Evolutionary conservation across 352 stramenopile genomes (phyloP), one percentile per base, ranked within the genome.

Genomic region (Globisporangium abappressorium): DNA sequence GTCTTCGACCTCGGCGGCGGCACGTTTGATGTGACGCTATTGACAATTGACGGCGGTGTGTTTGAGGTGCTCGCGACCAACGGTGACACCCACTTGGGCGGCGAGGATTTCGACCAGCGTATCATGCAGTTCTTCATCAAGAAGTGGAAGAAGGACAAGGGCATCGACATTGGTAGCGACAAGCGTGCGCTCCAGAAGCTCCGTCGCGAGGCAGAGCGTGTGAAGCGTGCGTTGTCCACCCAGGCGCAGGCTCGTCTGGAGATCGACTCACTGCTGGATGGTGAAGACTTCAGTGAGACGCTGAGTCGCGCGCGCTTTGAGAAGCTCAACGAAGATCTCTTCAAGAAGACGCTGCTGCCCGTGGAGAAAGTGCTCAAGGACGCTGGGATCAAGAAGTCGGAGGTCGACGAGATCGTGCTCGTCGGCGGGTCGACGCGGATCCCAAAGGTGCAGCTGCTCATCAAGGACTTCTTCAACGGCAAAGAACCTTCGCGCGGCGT

Each of bases 351-450:
- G 59, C 93, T 96, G 9, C 77, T 80, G 91, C 30, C 88, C 87
- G 90, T 97, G 24, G 65, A 77, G 53, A 66, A 59, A 3, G 73
- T 79, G 64, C 41, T 97, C 36, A 93, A 92, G 74, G 93, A 98
- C 66, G 91, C 91, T 47, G 87, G 85, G 58, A 59, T 96, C 9
- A 78, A 76, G 30, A 99, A 98, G 80, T 92, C 80, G 22, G 95
- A 99, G 43, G 96, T 99, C 64, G 93, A 99, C 73, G 97, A 99
- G 75, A 94, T 99, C 49, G 97, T 99, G 70, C 81, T 99, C n/a
- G 97, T 99, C 18, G 97, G 97, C 68, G 97, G 97, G 77, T 99
- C 99, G 94, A 98, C 95, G 47, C 93, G 97, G 64, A 99, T 99
- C 96, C 97, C 97, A 24, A 99, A 99, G 82, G 97, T 99, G 26